Base-by-base conservation (phyloP, 192 early-diverging fungal genomes). In the Backusella morwellensis region DNA sequence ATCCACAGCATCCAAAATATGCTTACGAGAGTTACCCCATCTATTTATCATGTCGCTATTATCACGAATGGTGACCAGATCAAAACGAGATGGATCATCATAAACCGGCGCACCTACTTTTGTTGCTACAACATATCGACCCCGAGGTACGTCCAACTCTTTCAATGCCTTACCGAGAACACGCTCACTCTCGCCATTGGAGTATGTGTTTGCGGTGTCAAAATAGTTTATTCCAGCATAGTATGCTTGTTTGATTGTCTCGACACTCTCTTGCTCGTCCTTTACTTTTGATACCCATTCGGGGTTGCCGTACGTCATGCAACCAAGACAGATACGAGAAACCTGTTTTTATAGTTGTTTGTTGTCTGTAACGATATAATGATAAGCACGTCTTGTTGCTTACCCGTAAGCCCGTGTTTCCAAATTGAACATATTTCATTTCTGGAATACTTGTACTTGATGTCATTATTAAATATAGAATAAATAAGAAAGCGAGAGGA, bases 171-270 rank as follows among this genome's bases (percentile, higher is more conserved):
- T 76, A 2, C 84, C 85, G 1, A 86, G 41, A 26, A 86, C 75
- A 29, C 34, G 19, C 54, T 86, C 85, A 34, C 78, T 80, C 15
- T 75, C 76, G 15, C 86, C 86, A 47, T 81, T 76, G 2, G 81
- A 74, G 36, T 85, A 85, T 5, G 71, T 66, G 54, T 92, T 84
- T 40, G 91, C 90, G 6, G 90, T 89, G 78, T 92, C 85, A 75
- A 95, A 95, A 76, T 92, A 93, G 84, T 94, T 95, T 82, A 94
- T 89, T 38, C 95, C 95, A 54, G 83, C 74, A 56, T 92, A 84
- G 75, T 85, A 93, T 0, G 91, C 91, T 14, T 85, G 83, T 79
- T 83, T 83, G 77, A 87, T 90, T 40, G 77, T 41, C 47, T 35
- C 79, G 56, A 83, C 36, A 17, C 76, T 63, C 52, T 87, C 82